Base-by-base conservation (phyloP, 2,329 filamentous ascomycete species). In the Lachnellula occidentalis region DNA sequence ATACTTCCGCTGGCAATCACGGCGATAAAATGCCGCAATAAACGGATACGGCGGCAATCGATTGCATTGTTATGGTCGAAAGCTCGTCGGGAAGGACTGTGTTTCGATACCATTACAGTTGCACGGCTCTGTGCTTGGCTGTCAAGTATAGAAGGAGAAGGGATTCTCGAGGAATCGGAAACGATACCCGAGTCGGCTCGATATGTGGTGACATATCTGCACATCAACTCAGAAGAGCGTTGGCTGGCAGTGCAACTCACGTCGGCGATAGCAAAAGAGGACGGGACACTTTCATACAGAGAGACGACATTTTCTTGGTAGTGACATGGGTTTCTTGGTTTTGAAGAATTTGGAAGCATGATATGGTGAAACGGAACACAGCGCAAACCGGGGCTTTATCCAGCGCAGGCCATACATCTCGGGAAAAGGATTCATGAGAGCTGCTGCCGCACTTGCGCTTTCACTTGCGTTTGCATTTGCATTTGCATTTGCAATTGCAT, bases 301-400 rank as follows among this genome's bases (percentile, higher is more conserved):
- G 66, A 66, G 41, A 68, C 65, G 37, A 67, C 64, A 51, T 68
- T 68, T 61, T 66, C 64, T 58, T 68, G 66, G 66, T 68, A 61
- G 48, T 39, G 48, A 14, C 12, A 22, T 36, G 34, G 21, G 53
- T n/a, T n/a, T 15, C 17, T 41, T 42, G 9, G n/a, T 45, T 27
- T 45, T 50, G 42, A 24, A 19, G 31, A 50, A 45, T 43, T 36
- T 19, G 45, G 27, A 46, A 36, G 37, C 39, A 50, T 42, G 53
- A 4, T 45, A 56, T 54, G 48, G 54, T 51, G 51, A 55, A 57
- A 37, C 31, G 49, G 47, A 34, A 45, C 48, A 52, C 31, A 17
- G 51, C 11, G 47, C 17, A 24, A 27, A 45, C 51, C 24, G 31
- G 19, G 31, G 36, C 36, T 21, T 27, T 48, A 48, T 47, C n/a